Conservation (phyloP, 2,329 filamentous ascomycete genomes). For the Arthrobotrys musiformis region DNA sequence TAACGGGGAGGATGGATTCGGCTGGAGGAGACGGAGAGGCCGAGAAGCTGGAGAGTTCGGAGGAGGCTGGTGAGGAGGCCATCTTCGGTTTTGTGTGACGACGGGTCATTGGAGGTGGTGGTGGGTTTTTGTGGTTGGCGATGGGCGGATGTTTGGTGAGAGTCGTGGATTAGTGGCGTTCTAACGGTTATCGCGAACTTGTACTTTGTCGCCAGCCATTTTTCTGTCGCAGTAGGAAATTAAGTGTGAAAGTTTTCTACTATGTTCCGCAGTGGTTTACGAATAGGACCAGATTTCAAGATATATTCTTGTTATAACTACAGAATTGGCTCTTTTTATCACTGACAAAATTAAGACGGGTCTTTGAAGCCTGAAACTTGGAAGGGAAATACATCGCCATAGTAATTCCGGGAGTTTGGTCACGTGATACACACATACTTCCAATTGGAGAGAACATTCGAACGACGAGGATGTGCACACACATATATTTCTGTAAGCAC, state of each 20-base stretch:
- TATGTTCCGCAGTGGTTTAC: background rate
- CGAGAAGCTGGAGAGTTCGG: slow-evolving; percentile 60
- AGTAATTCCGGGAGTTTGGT: background rate
- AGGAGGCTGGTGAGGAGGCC: slow-evolving; percentile 65
- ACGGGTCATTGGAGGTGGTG: slow-evolving; percentile 48
- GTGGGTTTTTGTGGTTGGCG: slow-evolving; percentile 49
- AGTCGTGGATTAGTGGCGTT: slow-evolving; percentile 25
- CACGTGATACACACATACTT: background rate
- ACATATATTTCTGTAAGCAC: too few species aligned
- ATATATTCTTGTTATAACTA: background rate
- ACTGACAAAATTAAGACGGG: background rate
- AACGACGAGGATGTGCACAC: too few species aligned
- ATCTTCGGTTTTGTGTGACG: slow-evolving; percentile 51
- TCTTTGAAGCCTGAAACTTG: background rate
- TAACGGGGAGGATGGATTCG: slow-evolving; percentile 53
- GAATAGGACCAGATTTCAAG: background rate
- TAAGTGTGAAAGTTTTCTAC: background rate
- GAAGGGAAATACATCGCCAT: background rate
- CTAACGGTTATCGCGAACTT: slow-evolving; percentile 13
- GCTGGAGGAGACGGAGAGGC: slow-evolving; percentile 50
- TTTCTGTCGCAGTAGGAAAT: background rate
- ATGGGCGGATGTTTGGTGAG: slow-evolving; percentile 39
- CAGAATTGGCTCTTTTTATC: background rate
- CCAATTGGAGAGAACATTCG: too few species aligned
- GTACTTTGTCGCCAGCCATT: slow-evolving; percentile 14